These are phyloP conservation scores for Cladosporium oxysporum DNA, from an alignment of 2,329 filamentous ascomycete genomes.

Conservation along the genomic window DNA sequence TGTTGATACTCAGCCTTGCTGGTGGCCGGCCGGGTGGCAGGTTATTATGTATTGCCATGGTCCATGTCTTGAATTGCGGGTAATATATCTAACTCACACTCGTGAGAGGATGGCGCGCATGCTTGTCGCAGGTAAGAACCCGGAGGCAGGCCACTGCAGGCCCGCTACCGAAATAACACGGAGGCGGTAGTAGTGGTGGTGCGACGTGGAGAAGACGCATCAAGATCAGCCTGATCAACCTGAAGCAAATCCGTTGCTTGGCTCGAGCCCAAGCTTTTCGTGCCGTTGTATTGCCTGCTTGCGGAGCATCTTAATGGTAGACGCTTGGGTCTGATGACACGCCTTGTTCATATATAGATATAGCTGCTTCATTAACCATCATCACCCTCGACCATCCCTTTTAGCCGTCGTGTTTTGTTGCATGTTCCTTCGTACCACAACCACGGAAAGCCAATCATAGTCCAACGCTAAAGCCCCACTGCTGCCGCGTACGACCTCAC, in stretches of 20 bases:
- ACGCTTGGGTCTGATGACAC: neutral
- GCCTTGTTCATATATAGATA: neutral
- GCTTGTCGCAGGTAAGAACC: constrained; percentile 19
- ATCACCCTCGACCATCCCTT: neutral
- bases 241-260: constrained; percentile 9
- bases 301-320: neutral
- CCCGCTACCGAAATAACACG: constrained; percentile 20
- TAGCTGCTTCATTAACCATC: neutral
- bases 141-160: constrained; percentile 9
- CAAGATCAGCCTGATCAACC: constrained; percentile 15
- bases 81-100: constrained; percentile 11
- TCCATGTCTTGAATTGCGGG: neutral
- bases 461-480: neutral
- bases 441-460: neutral
- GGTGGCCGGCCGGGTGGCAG: neutral
- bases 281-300: neutral
- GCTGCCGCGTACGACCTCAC: neutral
- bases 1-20: neutral
- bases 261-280: constrained; percentile 17
- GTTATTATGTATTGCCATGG: constrained; percentile 13
- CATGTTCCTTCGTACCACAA: neutral
- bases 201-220: constrained; percentile 8
- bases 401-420: neutral
- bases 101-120: neutral
- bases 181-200: constrained; percentile 9